Base-by-base conservation (phyloP, 805 yeast species). In the Candida sithepensis region DNA sequence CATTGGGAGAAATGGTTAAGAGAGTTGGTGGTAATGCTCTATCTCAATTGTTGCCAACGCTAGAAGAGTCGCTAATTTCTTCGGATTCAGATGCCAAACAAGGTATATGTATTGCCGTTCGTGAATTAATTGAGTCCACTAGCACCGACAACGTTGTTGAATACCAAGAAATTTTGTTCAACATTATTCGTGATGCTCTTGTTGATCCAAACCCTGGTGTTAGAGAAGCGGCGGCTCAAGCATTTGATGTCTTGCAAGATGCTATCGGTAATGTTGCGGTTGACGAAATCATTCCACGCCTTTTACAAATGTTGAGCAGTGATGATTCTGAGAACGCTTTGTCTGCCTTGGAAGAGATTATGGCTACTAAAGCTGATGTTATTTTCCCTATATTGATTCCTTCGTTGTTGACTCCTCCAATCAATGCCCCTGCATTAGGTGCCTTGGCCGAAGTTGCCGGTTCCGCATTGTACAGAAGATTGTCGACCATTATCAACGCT, bases 351-450 rank as follows among this genome's bases (percentile, higher is more conserved):
- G 84, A 85, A 68, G 97, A 91, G 61, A 85, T 94, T 57, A 88
- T 92, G 96, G 79, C 94, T 10, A 83, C 90, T 2, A 88, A 88
- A 60, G 78, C 97, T 6, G 95, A 88, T 49, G 84, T 88, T 3
- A 88, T 95, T 47, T 90, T 95, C 90, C 97, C 98, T 42, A 85
- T 88, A 42, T 77, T 94, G 63, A 76, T 92, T 49, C 97, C 98
- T 39, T 79, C 96, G 0, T 75, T 94, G 61, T 73, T 92, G 61
- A 65, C 81, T 5, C 83, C 89, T 6, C 97, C 97, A 14, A 82
- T 91, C 46, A 88, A 90, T 69, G 96, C 96, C n/a, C 75, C 78
- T 46, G 96, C 97, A 3, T 72, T 91, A 49, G 88, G 94, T 21
- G 81, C 95, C 0, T 75, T 91, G 64, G 95, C 96, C 0, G 82